phyloP scores from a whole-genome alignment of 2,329 filamentous ascomycete genomes.

The Fusarium gaditjirri region DNA sequence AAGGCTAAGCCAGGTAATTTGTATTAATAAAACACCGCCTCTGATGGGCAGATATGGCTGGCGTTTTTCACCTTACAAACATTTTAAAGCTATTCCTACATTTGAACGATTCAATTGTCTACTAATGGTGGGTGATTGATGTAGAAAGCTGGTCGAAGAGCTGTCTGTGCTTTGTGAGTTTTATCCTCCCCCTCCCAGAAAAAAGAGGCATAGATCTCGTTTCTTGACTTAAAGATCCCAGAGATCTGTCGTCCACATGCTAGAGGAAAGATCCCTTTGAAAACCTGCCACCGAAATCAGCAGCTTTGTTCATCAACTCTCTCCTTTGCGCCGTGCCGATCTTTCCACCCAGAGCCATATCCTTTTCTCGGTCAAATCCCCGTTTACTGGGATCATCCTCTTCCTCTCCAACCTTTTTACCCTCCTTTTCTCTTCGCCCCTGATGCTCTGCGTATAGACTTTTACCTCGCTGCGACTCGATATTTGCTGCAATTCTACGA shows the following conservation, averaged over 20 bases:
- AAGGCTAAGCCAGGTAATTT: background rate
- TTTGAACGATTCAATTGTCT: background rate
- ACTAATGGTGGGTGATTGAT: no score
- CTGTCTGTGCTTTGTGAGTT: background rate
- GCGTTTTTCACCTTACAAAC: background rate
- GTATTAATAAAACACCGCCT: no score
- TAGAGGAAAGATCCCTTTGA: conserved; percentile 76
- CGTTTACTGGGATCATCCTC: conserved; percentile 93
- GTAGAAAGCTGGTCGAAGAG: background rate
- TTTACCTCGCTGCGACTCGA: conserved; percentile 65
- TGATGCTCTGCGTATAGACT: conserved; percentile 70
- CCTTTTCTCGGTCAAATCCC: conserved; percentile 91
- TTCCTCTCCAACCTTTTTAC: conserved; percentile 66
- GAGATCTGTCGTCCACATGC: background rate
- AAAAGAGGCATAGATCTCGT: background rate
- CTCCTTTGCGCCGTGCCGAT: conserved; percentile 78
- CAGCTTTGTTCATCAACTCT: conserved; percentile 81
- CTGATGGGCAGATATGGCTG: background rate
- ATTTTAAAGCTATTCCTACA: background rate
- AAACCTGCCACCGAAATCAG: conserved; percentile 85
- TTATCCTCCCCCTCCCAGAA: background rate
- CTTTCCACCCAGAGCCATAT: conserved; percentile 81
- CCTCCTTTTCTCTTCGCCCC: conserved; percentile 44
- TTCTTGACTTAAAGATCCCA: background rate
- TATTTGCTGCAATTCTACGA: conserved; percentile 58